Base-by-base conservation (phyloP, 2,329 filamentous ascomycete genomes). In the Clonostachys rosea region DNA sequence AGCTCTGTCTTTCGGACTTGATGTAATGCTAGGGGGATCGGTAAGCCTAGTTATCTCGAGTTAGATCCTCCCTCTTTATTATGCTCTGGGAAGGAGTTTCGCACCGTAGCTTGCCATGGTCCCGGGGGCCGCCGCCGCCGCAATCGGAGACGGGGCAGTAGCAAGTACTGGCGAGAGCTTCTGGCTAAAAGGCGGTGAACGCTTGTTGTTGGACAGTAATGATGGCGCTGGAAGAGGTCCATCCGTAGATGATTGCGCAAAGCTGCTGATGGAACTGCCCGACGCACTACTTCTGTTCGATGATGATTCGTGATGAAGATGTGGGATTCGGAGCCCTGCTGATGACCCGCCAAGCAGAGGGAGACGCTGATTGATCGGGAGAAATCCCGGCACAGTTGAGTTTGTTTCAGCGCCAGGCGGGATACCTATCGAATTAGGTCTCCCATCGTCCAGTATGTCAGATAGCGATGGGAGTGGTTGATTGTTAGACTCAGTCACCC, bases 211-310 rank as follows among this genome's bases (percentile, higher is more conserved):
- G 3, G 69, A 69, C 17, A 81, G 60, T 1, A 82, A 63, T 0
- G 76, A 71, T 52, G 81, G 77, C 20, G 81, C 81, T 2, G 78
- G 76, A 11, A 81, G 54, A 2, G 74, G 66, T 0, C 74, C 71
- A 36, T 81, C 78, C 42, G 73, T 69, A 1, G 73, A 68, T 5
- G 71, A 73, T 40, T 76, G 66, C 3, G 56, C 51, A 45, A 59
- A 59, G 34, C 59, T 62, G 16, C 51, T 51, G 17, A 30, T 42
- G 34, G 73, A 71, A 13, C 62, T 68, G 3, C 63, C 56, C 3
- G 75, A 73, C 2, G 65, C 64, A 39, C 64, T 59, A 42, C 70
- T 77, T 34, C 69, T 69, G 14, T 54, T 63, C 5, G 72, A 75
- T 4, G 71, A 73, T 17, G 68, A 65, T 40, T 78, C 74, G 30